These are phyloP conservation scores for Fusarium denticulatum DNA, from an alignment of 2,329 filamentous ascomycete genomes.

Conservation along the genomic window DNA sequence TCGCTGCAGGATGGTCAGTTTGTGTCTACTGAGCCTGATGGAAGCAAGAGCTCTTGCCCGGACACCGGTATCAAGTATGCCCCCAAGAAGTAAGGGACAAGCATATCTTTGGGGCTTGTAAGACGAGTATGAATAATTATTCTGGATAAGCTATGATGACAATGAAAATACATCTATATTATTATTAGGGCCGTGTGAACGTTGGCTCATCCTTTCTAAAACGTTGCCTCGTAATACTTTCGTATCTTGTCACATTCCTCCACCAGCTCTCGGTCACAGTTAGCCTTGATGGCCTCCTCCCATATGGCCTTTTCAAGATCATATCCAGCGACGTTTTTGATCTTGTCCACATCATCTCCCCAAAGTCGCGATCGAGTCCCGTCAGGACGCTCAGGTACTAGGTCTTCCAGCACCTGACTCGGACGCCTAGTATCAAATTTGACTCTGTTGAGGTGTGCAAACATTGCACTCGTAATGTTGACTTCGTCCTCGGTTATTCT, in stretches of 20 bases:
- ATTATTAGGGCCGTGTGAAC: not conserved
- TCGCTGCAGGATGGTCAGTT: constrained; percentile 70
- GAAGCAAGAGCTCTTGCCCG: constrained; percentile 68
- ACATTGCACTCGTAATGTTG: constrained; percentile 32
- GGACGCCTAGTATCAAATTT: constrained; percentile 36
- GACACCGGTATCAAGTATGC: constrained; percentile 43
- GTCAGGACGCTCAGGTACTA: constrained; percentile 15
- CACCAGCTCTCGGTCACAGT: constrained; percentile 24
- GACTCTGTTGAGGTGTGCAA: constrained; percentile 40
- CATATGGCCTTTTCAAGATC: constrained; percentile 40
- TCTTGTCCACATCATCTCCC: constrained; percentile 22
- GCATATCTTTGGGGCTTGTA: not conserved
- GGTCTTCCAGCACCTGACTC: not conserved
- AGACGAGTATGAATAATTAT: not conserved
- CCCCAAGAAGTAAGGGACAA: constrained; percentile 36
- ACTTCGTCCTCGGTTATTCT: not conserved
- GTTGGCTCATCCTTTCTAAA: constrained; percentile 9
- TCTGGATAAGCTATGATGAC: not conserved
- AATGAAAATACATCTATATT: not conserved
- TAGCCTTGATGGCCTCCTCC: constrained; percentile 39
- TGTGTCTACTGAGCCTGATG: constrained; percentile 63
- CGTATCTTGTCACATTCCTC: constrained; percentile 38
- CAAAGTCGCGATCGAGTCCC: constrained; percentile 27
- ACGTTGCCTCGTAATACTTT: constrained; percentile 35
- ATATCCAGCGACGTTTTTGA: constrained; percentile 30